Percentiles rank a stretch among this genome's conserved stretches.
Evolutionary conservation across 495 filamentous ascomycete species (phyloP).

Genomic region (Trichoderma erinaceum): DNA sequence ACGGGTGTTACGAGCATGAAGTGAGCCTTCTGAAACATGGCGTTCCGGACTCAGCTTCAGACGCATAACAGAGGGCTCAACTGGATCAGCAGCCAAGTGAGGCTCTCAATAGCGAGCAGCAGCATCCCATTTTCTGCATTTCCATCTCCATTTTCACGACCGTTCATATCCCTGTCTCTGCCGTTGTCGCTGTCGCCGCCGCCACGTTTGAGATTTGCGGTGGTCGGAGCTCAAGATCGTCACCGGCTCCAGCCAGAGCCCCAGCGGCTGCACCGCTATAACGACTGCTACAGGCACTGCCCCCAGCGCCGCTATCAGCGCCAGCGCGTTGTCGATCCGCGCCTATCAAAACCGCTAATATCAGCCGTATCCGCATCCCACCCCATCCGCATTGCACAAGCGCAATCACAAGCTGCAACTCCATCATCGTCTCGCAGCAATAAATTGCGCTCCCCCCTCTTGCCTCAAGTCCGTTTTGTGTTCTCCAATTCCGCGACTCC

Average conservation of each 20-base stretch:
- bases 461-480: background rate
- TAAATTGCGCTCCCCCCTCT: conserved; percentile 10
- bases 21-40: background rate
- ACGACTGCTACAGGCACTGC: background rate
- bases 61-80: background rate
- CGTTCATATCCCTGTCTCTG: background rate
- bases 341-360: background rate
- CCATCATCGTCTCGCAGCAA: background rate
- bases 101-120: background rate
- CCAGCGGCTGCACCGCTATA: background rate
- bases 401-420: background rate
- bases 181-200: background rate
- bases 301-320: background rate
- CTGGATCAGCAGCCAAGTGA: background rate
- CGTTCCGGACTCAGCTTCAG: background rate
- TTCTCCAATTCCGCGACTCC: background rate
- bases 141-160: background rate
- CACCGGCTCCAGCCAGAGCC: background rate
- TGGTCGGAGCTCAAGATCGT: conserved; percentile 3
- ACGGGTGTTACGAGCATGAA: background rate
- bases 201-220: background rate
- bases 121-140: background rate
- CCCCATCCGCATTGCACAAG: background rate
- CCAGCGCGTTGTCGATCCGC: background rate
- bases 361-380: background rate